Base-by-base conservation (phyloP, 176 grass and related monocot species). In the Dendrocalamus sinicus region DNA sequence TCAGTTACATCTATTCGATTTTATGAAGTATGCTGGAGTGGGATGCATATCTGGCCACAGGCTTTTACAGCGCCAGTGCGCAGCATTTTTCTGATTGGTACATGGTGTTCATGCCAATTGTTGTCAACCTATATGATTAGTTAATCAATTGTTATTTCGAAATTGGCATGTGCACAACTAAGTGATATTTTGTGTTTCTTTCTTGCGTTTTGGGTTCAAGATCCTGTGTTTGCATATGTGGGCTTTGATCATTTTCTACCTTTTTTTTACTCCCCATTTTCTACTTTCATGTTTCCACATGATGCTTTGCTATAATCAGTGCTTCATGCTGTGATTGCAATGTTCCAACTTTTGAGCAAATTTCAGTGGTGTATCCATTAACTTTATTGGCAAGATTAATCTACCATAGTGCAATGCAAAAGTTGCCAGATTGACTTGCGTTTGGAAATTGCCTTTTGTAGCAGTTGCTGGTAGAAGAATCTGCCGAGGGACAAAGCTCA, bases 391-490 rank as follows among this genome's bases (percentile, higher is more conserved):
- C 51, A 75, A 39, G 3, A 16, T 74, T 44, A 74, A 61, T 70
- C 9, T 52, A 46, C 69, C 63, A 32, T 58, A 68, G 15, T 77
- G 12, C 83, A 70, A 46, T 59, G 66, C 4, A 87, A 81, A 41
- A 40, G 22, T 52, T 83, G 51, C 63, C 43, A 77, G 43, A 70
- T 88, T 62, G 63, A 77, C 64, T 63, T 4, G 19, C 48, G 10
- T 78, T 77, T 43, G n/a, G 28, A 82, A 77, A 76, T 83, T 68
- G 2, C 41, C 43, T 77, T 82, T 88, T 88, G 72, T 88, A 77
- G 28, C 80, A 62, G 52, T 77, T 77, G 46, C 66, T 84, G 66
- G 72, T 60, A 84, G 87, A 78, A 84, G 81, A 84, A 77, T 78
- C 61, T 65, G 30, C 72, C 51, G 80, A 83, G 55, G 75, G 61